Evolutionary conservation across 768 basidiomycete genomes (phyloP), one percentile per base, ranked within the genome.

Genomic region (Mycena kentingensis): DNA sequence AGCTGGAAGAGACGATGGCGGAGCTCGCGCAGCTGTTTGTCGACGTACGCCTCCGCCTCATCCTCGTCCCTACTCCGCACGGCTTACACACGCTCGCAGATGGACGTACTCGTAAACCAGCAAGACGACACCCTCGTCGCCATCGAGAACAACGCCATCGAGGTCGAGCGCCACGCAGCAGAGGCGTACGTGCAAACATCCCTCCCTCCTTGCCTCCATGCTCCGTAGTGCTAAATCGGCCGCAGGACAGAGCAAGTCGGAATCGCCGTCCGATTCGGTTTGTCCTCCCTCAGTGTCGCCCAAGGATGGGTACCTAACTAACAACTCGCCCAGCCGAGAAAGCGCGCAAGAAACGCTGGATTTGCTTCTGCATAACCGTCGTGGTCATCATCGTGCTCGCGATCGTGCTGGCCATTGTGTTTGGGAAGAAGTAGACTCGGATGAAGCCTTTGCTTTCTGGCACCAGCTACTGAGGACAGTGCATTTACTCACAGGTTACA

Each of bases 11-110:
- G 60, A 97, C 93, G 3, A 71, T 96, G 41, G 86, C 81, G n/a
- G 92, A 96, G 67, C 77, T 98, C 43, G 90, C 89, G 3, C 89
- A 92, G 64, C 70, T 98, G 61, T 93, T 95, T 72, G 82, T 78
- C 56, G 94, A 98, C 63, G 90, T 89, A 53, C 22, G 78, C 58
- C 3, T 49, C 18, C 15, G 24, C 15, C 2, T 34, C n/a, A 12
- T 45, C 34, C 45, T 58, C 25, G 29, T 36, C 21, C 45, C 37
- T 46, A n/a, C 29, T 13, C 12, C 15, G 31, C 21, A 38, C 21
- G 11, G 24, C 44, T 45, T 52, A 34, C 58, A 25, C 4, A 5
- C 32, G 42, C 36, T 47, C 53, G 25, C 48, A 92, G 88, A 90
- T 94, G 90, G 83, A 83, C 27, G 75, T 84, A 46, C 67, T 94